Conservation (phyloP, 2,329 filamentous ascomycete species). For the Alternaria infectoria region DNA sequence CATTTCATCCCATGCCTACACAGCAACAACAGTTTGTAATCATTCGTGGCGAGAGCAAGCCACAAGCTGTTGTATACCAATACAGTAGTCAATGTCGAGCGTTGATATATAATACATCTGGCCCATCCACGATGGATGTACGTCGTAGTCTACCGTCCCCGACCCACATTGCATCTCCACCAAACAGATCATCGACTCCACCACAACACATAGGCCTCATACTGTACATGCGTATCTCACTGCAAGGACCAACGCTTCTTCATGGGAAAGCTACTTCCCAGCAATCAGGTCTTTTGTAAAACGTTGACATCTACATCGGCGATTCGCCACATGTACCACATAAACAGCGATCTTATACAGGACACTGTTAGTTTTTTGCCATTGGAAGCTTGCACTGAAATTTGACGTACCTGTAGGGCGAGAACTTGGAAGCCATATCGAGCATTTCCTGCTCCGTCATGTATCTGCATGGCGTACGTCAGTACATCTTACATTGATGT, state of each 20-base stretch:
- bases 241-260: neutral
- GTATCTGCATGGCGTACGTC: conserved; percentile 57
- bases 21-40: neutral
- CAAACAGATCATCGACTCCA: neutral
- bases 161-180: neutral
- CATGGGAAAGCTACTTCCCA: neutral
- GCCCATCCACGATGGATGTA: neutral
- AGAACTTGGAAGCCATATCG: conserved; percentile 78
- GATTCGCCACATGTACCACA: conserved; percentile 98
- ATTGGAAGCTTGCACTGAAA: conserved; percentile 9
- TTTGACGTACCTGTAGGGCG: conserved; percentile 72
- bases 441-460: conserved; percentile 94
- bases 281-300: conserved; percentile 40
- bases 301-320: conserved; percentile 75
- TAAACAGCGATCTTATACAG: conserved; percentile 75
- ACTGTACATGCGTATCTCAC: neutral
- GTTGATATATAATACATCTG: neutral
- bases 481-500: neutral
- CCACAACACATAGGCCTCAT: neutral
- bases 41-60: neutral
- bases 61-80: neutral
- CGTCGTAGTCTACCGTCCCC: neutral
- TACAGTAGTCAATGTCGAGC: neutral
- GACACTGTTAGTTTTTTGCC: neutral
- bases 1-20: neutral